Base-by-base conservation (phyloP, 2,329 filamentous ascomycete species). In the Madurella fahalii region DNA sequence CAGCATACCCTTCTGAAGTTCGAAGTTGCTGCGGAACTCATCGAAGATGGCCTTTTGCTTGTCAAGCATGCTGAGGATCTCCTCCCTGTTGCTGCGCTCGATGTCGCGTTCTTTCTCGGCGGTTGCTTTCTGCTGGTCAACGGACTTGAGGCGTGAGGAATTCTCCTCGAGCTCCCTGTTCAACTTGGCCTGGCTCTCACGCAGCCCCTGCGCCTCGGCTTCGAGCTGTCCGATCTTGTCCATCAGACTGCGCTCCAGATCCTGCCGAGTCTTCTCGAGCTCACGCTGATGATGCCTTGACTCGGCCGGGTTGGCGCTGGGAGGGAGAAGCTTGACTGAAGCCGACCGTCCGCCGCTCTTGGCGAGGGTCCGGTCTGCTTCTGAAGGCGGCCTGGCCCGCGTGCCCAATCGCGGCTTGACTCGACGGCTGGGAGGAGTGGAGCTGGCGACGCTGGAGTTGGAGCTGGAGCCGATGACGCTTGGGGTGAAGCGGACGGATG, bases 151-250 rank as follows among this genome's bases (percentile, higher is more conserved):
- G 42, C 64, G 64, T 5, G 68, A 61, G 2, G 67, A 64, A 25
- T 57, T 63, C 48, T 67, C 61, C 44, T 65, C 65, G 11, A 71
- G 63, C 52, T 70, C 67, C 47, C 61, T 63, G 43, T 58, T 61
- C 32, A 72, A 62, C 31, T 65, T 65, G 46, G 57, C 63, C 40
- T 68, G 68, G 42, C 58, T 63, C 39, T 65, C 60, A 30, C 64
- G 66, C 20, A 72, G 63, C 25, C 56, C 62, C 20, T 68, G 61
- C 9, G 66, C 63, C 58, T 72, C 69, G 42, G 59, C 62, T 61
- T 73, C 68, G 18, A 73, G 63, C 54, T 68, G 67, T 52, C 71
- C 68, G 34, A 73, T 66, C 63, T 68, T 69, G 49, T 67, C 59
- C 25, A 67, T 52, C 50, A 73, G 63, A 40, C 64, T 64, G 17